These are phyloP conservation scores for Blastobotrys capitulatus DNA, from an alignment of 1,139 yeast species.

Conservation along the genomic window DNA sequence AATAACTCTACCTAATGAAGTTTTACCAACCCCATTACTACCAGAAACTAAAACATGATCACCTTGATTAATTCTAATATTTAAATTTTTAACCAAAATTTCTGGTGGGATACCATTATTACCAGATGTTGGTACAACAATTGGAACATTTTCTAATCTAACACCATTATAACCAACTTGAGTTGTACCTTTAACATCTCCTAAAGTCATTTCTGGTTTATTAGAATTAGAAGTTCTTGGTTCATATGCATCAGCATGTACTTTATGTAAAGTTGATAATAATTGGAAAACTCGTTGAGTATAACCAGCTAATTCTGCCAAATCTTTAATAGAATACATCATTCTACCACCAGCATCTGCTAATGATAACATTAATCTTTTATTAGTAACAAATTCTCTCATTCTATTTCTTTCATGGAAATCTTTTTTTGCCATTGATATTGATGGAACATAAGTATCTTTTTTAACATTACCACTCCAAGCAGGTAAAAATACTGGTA, in stretches of 20 bases:
- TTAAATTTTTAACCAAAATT: slow-evolving; percentile 51
- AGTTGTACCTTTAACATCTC: slow-evolving; percentile 71
- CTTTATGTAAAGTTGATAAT: slow-evolving; percentile 71
- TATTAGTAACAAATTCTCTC: slow-evolving; percentile 87
- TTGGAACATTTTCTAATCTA: slow-evolving; percentile 75
- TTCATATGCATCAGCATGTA: slow-evolving; percentile 51
- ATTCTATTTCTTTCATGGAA: slow-evolving; percentile 40
- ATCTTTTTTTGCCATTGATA: slow-evolving; percentile 21
- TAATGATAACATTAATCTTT: slow-evolving; percentile 79
- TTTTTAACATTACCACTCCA: slow-evolving; percentile 27
- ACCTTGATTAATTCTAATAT: slow-evolving; percentile 58
- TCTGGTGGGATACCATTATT: slow-evolving; percentile 35
- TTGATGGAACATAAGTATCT: slow-evolving; percentile 17
- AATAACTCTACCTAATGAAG: slow-evolving; percentile 75
- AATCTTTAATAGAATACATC: slow-evolving; percentile 91
- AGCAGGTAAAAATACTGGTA: slow-evolving; percentile 63
- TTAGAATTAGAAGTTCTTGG: slow-evolving; percentile 2
- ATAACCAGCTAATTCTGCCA: slow-evolving; percentile 87
- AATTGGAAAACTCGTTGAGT: slow-evolving; percentile 80
- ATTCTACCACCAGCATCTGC: slow-evolving; percentile 97
- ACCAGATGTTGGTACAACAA: slow-evolving; percentile 59
- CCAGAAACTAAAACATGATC: slow-evolving; percentile 79
- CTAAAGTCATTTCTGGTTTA: slow-evolving; percentile 26
- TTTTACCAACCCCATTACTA: slow-evolving; percentile 85
- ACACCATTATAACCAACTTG: slow-evolving; percentile 76